Conservation (phyloP, 441 rosid species). For the Erysimum cheiri region DNA sequence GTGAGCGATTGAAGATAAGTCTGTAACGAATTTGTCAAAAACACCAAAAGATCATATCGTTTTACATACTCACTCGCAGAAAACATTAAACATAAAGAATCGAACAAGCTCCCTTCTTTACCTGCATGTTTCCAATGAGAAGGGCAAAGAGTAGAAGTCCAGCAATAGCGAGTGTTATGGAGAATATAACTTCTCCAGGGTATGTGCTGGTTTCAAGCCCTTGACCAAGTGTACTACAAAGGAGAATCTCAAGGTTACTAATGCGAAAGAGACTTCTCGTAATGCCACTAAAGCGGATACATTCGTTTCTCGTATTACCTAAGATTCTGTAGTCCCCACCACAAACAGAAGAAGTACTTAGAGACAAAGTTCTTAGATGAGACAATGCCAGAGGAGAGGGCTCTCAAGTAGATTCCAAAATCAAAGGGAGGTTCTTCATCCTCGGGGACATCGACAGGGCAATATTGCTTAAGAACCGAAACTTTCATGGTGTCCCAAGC, state of each 20-base stretch:
- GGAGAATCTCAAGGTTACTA: slow-evolving; percentile 15
- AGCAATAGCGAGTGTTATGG: slow-evolving; percentile 81
- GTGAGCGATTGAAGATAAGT: slow-evolving; percentile 98
- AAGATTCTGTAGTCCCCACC: slow-evolving; percentile 99
- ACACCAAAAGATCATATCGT: not conserved
- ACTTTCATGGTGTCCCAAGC: slow-evolving; percentile 52
- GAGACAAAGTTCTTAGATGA: slow-evolving; percentile 71
- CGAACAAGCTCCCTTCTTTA: slow-evolving; percentile 31
- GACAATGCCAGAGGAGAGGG: slow-evolving; percentile 73
- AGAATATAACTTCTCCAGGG: slow-evolving; percentile 88
- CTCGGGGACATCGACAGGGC: slow-evolving; percentile 45
- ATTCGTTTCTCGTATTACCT: slow-evolving; percentile 54
- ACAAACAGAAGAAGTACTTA: slow-evolving; percentile 84
- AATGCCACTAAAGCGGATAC: not conserved
- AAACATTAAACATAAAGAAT: not conserved
- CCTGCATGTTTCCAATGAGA: slow-evolving; percentile 99
- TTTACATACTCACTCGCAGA: not conserved
- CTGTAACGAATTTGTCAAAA: slow-evolving; percentile 41
- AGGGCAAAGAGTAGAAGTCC: slow-evolving; percentile 98
- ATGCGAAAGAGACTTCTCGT: not conserved
- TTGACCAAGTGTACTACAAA: slow-evolving; percentile 90
- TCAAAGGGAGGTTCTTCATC: slow-evolving; percentile 61
- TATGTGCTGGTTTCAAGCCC: slow-evolving; percentile 96
- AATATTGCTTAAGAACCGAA: slow-evolving; percentile 46
- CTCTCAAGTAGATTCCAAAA: slow-evolving; percentile 75